These are phyloP conservation scores for Apiotrichum domesticum DNA, from an alignment of 1,284 basidiomycete genomes.

Conservation along the genomic window DNA sequence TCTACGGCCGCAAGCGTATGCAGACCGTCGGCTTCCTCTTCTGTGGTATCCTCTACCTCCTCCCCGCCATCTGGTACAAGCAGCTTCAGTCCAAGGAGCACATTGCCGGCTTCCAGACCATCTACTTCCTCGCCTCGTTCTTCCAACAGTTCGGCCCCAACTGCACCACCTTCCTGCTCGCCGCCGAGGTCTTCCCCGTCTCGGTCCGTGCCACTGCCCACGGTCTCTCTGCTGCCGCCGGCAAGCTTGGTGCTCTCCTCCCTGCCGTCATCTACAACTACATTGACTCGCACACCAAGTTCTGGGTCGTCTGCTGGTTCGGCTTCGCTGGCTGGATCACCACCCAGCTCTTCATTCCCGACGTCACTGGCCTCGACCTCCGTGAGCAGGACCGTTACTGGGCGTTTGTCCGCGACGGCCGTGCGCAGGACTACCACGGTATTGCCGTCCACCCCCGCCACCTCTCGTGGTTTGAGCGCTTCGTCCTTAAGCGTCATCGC, in stretches of 20 bases:
- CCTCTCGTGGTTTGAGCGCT: constrained; percentile 49
- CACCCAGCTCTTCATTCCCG: constrained; percentile 50
- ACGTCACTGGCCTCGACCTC: constrained; percentile 54
- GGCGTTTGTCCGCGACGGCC: constrained; percentile 51
- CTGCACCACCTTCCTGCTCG: constrained; percentile 48
- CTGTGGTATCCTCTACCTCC: constrained; percentile 49
- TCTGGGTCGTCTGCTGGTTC: constrained; percentile 55
- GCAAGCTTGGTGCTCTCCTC: constrained; percentile 51
- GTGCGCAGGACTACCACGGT: constrained; percentile 52
- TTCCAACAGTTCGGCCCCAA: constrained; percentile 55
- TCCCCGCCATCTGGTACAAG: constrained; percentile 43
- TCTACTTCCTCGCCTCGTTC: constrained; percentile 53
- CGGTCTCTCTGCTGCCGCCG: constrained; percentile 49
- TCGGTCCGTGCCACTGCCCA: constrained; percentile 50
- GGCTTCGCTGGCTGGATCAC: constrained; percentile 50
- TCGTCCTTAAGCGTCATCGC: constrained; percentile 50
- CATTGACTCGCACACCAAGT: constrained; percentile 46
- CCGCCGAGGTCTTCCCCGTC: constrained; percentile 52
- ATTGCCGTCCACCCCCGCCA: constrained; percentile 54
- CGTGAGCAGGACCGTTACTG: constrained; percentile 56
- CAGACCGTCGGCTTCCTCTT: constrained; percentile 52
- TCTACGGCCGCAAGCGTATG: constrained; percentile 49
- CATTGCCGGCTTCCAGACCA: constrained; percentile 50
- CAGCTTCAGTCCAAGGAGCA: constrained; percentile 39
- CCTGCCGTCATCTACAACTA: constrained; percentile 48